phyloP scores from a whole-genome alignment of 2,329 filamentous ascomycete species.

The Ramularia collo-cygni region DNA sequence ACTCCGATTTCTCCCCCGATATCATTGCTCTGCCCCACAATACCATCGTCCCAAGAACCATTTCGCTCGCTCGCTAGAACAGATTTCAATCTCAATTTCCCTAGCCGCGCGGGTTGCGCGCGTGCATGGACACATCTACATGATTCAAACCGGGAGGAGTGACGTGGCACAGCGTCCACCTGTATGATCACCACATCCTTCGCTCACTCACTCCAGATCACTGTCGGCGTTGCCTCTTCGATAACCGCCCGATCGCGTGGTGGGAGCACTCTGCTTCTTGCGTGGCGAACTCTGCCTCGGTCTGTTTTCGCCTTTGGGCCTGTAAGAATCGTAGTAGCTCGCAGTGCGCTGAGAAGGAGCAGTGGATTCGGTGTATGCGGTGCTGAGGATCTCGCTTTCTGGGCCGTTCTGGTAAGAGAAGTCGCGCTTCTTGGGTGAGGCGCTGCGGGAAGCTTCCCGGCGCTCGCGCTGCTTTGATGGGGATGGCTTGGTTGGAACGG shows the following conservation, averaged over 20 bases:
- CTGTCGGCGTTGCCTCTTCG: conserved; percentile 23
- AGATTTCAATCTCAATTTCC: no score
- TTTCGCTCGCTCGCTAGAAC: no score
- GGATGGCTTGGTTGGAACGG: conserved; percentile 22
- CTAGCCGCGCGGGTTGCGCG: no score
- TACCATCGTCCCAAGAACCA: no score
- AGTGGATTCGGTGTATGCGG: conserved; percentile 34
- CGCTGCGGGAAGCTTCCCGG: conserved; percentile 21
- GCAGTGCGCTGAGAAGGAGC: conserved; percentile 17
- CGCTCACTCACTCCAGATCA: conserved; percentile 19
- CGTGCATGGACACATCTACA: no score
- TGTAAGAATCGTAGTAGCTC: conserved; percentile 33
- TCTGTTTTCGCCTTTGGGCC: conserved; percentile 22
- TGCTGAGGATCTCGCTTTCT: conserved; percentile 27
- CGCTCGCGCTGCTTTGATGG: conserved; percentile 23
- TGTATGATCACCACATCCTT: neutral
- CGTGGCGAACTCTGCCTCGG: conserved; percentile 30
- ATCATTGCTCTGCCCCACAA: no score
- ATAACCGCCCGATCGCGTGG: conserved; percentile 23
- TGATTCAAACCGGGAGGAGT: no score
- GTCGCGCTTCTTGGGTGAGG: conserved; percentile 30
- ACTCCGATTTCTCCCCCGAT: no score
- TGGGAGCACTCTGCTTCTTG: conserved; percentile 22
- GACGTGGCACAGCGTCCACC: no score
- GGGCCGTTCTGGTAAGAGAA: conserved; percentile 30